Percentiles rank a stretch among this genome's conserved stretches.
phyloP scores from a whole-genome alignment of 495 filamentous ascomycete species.

The Aspergillus sclerotiicarbonarius region DNA sequence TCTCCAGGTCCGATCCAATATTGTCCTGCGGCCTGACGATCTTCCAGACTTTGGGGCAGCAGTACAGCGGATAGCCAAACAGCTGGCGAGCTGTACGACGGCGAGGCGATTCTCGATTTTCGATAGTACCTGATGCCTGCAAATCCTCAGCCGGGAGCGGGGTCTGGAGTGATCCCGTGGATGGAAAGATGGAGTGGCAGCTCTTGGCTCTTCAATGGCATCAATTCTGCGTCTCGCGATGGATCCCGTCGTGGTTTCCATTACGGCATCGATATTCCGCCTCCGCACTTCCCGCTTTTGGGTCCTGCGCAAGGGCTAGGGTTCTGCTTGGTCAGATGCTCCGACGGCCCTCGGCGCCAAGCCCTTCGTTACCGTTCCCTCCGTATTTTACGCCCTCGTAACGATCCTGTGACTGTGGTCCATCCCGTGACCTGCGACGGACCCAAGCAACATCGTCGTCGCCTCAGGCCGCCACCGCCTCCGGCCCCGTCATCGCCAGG shows the following conservation, averaged over 20 bases:
- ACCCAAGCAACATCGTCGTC: too few relatives aligned
- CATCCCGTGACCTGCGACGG: neutral
- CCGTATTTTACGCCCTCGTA: conserved; percentile 1
- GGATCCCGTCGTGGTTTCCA: conserved; percentile 13
- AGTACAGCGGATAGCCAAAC: neutral
- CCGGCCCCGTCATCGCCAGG: conserved; percentile 14
- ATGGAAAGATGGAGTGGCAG: conserved; percentile 5
- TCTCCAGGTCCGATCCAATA: neutral
- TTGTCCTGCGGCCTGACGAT: neutral
- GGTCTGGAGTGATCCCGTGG: conserved; percentile 12
- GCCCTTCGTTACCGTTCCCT: too few relatives aligned
- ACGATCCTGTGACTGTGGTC: neutral
- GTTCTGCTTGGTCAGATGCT: conserved; percentile 4
- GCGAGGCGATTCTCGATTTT: neutral
- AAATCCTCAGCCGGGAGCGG: conserved; percentile 16
- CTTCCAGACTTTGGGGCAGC: conserved; percentile 1
- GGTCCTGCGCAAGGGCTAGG: neutral
- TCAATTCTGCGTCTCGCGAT: neutral
- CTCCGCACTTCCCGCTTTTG: conserved; percentile 10
- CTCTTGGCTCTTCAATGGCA: conserved; percentile 11
- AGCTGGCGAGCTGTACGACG: neutral
- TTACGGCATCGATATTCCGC: conserved; percentile 22
- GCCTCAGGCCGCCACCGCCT: conserved; percentile 8
- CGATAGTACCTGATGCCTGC: neutral
- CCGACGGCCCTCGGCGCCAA: neutral